Percentiles rank a stretch among this genome's conserved stretches.
Conservation (phyloP, 2,329 filamentous ascomycete genomes). For the Hypocrella siamensis region DNA sequence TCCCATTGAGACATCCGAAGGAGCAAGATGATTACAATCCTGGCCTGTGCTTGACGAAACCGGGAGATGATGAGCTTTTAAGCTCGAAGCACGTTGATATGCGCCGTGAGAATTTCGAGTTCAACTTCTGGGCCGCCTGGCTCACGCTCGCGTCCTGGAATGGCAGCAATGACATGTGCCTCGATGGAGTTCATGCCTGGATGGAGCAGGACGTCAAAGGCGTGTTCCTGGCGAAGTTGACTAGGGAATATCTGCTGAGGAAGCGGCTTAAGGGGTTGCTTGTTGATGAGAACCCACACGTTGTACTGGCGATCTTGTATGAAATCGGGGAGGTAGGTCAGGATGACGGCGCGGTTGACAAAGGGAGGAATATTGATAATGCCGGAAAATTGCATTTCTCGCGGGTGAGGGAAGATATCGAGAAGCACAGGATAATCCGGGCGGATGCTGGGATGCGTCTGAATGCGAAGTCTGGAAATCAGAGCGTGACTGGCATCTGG, state of each 20-base stretch:
- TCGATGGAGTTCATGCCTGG: slow-evolving; percentile 65
- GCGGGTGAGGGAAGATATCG: slow-evolving; percentile 48
- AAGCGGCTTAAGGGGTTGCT: slow-evolving; percentile 37
- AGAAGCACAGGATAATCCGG: slow-evolving; percentile 45
- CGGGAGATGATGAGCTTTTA: background rate
- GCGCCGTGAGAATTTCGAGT: slow-evolving; percentile 63
- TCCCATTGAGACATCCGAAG: background rate
- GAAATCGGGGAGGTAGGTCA: slow-evolving; percentile 46
- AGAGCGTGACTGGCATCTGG: slow-evolving; percentile 44
- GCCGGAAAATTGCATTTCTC: slow-evolving; percentile 53
- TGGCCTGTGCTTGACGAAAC: too few relatives aligned
- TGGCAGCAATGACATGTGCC: slow-evolving; percentile 59
- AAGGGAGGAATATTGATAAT: slow-evolving; percentile 53
- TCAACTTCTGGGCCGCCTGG: slow-evolving; percentile 49
- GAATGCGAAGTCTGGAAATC: slow-evolving; percentile 48
- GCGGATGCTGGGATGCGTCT: slow-evolving; percentile 52
- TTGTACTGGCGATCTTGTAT: slow-evolving; percentile 57
- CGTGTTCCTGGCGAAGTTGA: slow-evolving; percentile 42
- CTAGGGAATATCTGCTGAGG: slow-evolving; percentile 36
- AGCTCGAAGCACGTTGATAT: slow-evolving; percentile 48
- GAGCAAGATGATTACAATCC: too few relatives aligned
- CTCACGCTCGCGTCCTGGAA: slow-evolving; percentile 42
- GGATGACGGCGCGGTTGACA: slow-evolving; percentile 57
- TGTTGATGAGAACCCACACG: slow-evolving; percentile 59
- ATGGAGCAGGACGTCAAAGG: slow-evolving; percentile 59